Evolutionary conservation across 116 monocot species (phyloP).

Genomic region (Thalassia testudinum): DNA sequence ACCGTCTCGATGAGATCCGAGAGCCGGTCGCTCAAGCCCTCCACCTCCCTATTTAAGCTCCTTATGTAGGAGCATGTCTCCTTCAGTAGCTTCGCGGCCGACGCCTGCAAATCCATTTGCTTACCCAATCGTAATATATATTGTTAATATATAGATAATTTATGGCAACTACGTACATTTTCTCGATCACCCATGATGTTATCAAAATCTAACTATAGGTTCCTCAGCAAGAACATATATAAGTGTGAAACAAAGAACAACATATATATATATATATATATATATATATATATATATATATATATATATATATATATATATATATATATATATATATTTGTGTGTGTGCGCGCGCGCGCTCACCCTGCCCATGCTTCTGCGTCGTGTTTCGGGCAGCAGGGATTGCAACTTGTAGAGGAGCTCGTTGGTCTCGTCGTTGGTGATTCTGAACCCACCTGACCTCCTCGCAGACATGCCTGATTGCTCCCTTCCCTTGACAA

Average conservation of each 20-base stretch:
- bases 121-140: background rate
- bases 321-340: too few relatives aligned
- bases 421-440: slow-evolving; percentile 77
- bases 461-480: slow-evolving; percentile 55
- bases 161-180: background rate
- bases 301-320: too few relatives aligned
- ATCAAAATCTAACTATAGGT: too few relatives aligned
- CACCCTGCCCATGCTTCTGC: slow-evolving; percentile 49
- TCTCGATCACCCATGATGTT: background rate
- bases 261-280: too few relatives aligned
- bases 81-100: slow-evolving; percentile 65
- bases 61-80: slow-evolving; percentile 93
- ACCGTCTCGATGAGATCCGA: slow-evolving; percentile 53
- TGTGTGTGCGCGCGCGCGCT: background rate
- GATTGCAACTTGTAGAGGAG: slow-evolving; percentile 89
- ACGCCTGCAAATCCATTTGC: slow-evolving; percentile 17
- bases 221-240: too few relatives aligned
- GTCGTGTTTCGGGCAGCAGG: slow-evolving; percentile 67
- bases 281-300: too few relatives aligned
- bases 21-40: slow-evolving; percentile 69
- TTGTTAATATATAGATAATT: background rate
- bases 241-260: too few relatives aligned
- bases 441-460: slow-evolving; percentile 19
- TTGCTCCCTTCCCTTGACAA: background rate
- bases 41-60: slow-evolving; percentile 73